phyloP scores from a whole-genome alignment of 2,329 filamentous ascomycete species.

The Exophiala lecanii-corni region DNA sequence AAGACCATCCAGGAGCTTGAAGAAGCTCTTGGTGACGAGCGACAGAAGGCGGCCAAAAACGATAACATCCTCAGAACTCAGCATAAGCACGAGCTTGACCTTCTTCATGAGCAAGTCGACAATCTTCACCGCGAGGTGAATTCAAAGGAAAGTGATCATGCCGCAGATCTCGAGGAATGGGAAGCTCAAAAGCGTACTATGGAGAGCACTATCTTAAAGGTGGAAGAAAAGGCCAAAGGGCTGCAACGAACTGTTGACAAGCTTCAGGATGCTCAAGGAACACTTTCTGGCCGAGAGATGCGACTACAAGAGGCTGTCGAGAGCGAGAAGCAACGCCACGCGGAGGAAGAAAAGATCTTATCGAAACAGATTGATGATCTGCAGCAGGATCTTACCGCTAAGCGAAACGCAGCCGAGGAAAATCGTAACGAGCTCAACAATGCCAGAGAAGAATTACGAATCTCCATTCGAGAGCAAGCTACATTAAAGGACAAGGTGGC shows the following conservation, averaged over 20 bases:
- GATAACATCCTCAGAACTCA: slow-evolving; percentile 56
- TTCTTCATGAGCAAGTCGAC: slow-evolving; percentile 53
- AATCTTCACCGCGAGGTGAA: slow-evolving; percentile 60
- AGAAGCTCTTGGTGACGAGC: slow-evolving; percentile 48
- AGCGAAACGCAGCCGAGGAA: slow-evolving; percentile 61
- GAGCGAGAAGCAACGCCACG: slow-evolving; percentile 67
- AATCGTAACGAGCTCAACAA: slow-evolving; percentile 62
- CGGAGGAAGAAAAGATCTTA: slow-evolving; percentile 65
- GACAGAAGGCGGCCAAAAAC: slow-evolving; percentile 54
- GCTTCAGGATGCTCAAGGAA: slow-evolving; percentile 63
- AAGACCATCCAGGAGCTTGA: slow-evolving; percentile 45
- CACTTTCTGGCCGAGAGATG: slow-evolving; percentile 62
- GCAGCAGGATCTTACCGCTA: slow-evolving; percentile 64
- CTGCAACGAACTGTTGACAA: slow-evolving; percentile 68
- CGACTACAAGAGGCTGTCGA: slow-evolving; percentile 64
- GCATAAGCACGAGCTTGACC: slow-evolving; percentile 52
- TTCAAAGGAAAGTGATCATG: slow-evolving; percentile 66
- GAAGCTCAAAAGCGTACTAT: slow-evolving; percentile 61
- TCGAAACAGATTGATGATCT: slow-evolving; percentile 70
- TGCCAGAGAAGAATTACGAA: slow-evolving; percentile 65
- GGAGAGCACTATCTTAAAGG: slow-evolving; percentile 60
- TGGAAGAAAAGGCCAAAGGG: slow-evolving; percentile 62
- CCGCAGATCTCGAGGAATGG: slow-evolving; percentile 69
- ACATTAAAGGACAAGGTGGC: slow-evolving; percentile 61
- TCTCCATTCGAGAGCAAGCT: slow-evolving; percentile 60